phyloP scores from a whole-genome alignment of 2,329 filamentous ascomycete species.

The Cercospora sp. region DNA sequence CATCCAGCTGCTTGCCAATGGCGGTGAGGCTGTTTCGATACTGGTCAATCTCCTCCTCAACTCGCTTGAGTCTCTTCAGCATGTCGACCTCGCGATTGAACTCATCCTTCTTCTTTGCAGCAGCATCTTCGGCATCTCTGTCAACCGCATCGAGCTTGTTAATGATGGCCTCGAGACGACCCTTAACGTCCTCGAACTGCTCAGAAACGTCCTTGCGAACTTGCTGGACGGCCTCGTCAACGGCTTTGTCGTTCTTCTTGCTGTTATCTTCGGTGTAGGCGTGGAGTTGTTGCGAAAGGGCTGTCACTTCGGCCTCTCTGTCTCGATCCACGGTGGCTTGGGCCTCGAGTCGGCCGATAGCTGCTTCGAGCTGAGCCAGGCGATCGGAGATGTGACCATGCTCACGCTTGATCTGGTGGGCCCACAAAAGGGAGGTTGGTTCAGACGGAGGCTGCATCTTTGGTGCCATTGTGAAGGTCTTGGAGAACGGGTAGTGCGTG shows the following conservation, averaged over 20 bases:
- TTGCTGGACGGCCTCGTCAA: slow-evolving; percentile 13
- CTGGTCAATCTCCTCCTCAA: slow-evolving; percentile 26
- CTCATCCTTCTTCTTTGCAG: slow-evolving; percentile 23
- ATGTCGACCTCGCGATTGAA: slow-evolving; percentile 28
- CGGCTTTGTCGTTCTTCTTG: slow-evolving; percentile 4
- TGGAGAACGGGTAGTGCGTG: not conserved
- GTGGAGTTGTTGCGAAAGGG: slow-evolving; percentile 26
- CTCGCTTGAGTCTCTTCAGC: slow-evolving; percentile 28
- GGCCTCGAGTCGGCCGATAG: slow-evolving; percentile 20
- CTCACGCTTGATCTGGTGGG: slow-evolving; percentile 44
- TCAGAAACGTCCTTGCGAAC: slow-evolving; percentile 21
- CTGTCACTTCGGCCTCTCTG: slow-evolving; percentile 17
- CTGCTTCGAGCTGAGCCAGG: slow-evolving; percentile 41
- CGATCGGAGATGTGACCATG: slow-evolving; percentile 40
- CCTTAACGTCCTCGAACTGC: slow-evolving; percentile 16
- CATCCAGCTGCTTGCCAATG: slow-evolving; percentile 25
- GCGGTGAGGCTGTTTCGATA: slow-evolving; percentile 23
- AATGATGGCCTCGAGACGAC: slow-evolving; percentile 23
- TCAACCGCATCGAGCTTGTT: slow-evolving; percentile 25
- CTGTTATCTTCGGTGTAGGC: slow-evolving; percentile 8
- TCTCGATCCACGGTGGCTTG: slow-evolving; percentile 10
- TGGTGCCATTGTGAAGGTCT: slow-evolving; percentile 16
- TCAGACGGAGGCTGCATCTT: slow-evolving; percentile 24
- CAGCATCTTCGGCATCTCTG: slow-evolving; percentile 12
- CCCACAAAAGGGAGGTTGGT: slow-evolving; percentile 43